Base-by-base conservation (phyloP, 2,329 filamentous ascomycete species). In the Talaromyces sp. region DNA sequence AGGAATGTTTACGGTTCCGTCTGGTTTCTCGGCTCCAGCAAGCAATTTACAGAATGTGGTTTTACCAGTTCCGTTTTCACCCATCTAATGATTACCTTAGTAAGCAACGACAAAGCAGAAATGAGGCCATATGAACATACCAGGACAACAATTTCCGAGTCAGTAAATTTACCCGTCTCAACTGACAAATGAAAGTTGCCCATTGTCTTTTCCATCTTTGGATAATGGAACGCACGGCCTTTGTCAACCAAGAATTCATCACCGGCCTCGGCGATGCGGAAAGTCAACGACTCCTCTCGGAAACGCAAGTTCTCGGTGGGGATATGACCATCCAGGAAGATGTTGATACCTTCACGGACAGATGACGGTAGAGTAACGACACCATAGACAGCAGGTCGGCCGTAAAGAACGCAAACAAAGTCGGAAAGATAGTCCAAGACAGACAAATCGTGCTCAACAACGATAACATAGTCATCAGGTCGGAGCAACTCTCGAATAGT, bases 91-190 rank as follows among this genome's bases (percentile, higher is more conserved):
- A 22, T 22, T 17, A 13, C 31, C 17, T 45, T 17, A 27, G 22
- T 66, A 43, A 62, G 37, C n/a, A 56, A n/a, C 19, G 37, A 50
- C 13, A 31, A 15, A 33, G 22, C 25, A 9, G 31, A n/a, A 39
- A 4, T 9, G 41, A 33, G 54, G 45, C 22, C 41, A 54, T 50
- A 22, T 45, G 22, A 33, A 62, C 60, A 33, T 61, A 66, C 64
- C 92, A 99, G 96, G 80, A 99, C 95, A 65, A 99, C 88, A 72
- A 99, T 99, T 77, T 99, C 95, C 0, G 95, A 99, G 78, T 99
- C 94, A 22, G 95, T 98, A 77, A 99, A 99, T 67, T 89, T 85
- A 71, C 96, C 95, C 27, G 86, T 65, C 56, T 98, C 90, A 70
- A 99, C 89, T 65, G 81, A 86, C 60, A 99, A 87, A 73, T 90